Base-by-base conservation (phyloP, 768 basidiomycete species). In the Austroboletus eburneus region DNA sequence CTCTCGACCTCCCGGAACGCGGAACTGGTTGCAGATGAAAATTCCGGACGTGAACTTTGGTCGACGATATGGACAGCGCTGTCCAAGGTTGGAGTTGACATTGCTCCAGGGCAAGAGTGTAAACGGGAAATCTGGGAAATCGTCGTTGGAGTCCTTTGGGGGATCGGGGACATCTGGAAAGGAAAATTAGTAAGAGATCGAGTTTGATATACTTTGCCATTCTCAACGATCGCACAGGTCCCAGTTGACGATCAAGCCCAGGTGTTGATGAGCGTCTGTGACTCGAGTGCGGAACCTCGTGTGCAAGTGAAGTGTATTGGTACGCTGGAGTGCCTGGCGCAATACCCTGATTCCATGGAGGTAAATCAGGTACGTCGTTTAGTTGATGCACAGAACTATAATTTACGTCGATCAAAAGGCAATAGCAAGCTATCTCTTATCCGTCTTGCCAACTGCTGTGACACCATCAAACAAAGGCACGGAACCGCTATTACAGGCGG, bases 71-170 rank as follows among this genome's bases (percentile, higher is more conserved):
- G 88, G 89, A 55, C 64, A 23, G 76, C 85, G 16, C 69, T 90
- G 32, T 66, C 66, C 9, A 69, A 72, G 16, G 74, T 85, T 3
- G 86, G 86, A 20, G 78, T 77, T 43, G 76, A 85, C 39, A 71
- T 69, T 24, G 75, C 74, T 3, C 63, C 75, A 3, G 85, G 84
- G 5, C 82, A 87, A 57, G 88, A 88, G 59, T 70, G 76, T 46
- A 74, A 85, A 51, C 72, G 72, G 51, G 85, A 89, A 45, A 77
- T 91, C 64, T 91, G 93, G 83, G 78, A 85, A 45, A 74, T 85
- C 39, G 85, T 80, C 9, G 73, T 87, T 1, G 92, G 92, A 6
- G 90, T 87, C 29, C 72, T 93, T 5, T 93, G 91, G 91, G 91
- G 91, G 18, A 66, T 92, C n/a, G 87, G 83, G 5, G 79, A 77